A percentile compares a stretch with the other conserved stretches of the same genome.
Conservation (phyloP, 306 rosid genomes). For the Chamaecrista fasciculata region DNA sequence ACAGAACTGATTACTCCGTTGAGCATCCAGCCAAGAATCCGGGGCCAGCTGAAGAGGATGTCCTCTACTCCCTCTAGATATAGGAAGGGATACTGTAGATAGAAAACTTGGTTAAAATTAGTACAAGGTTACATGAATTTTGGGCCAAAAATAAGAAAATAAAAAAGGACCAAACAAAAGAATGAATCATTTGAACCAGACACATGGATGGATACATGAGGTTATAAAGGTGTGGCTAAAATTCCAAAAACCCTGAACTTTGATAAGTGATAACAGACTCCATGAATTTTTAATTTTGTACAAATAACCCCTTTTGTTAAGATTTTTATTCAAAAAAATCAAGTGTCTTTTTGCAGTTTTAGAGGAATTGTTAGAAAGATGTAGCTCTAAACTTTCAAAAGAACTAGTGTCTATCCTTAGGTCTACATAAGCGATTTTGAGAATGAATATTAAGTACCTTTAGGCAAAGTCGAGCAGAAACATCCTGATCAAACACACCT, state of each 20-base stretch:
- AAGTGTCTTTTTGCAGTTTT: too few species aligned
- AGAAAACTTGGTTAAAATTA: constrained; percentile 9
- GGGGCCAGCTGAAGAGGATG: constrained; percentile 73
- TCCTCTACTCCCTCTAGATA: constrained; percentile 71
- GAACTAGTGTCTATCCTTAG: background rate
- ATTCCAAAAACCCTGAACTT: too few species aligned
- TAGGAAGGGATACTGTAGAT: constrained; percentile 58
- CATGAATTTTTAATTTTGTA: background rate
- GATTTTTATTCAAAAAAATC: too few species aligned
- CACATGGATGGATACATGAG: background rate
- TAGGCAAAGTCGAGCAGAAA: constrained; percentile 71
- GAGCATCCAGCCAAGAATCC: constrained; percentile 71
- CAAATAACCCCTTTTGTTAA: too few species aligned
- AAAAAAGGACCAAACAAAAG: background rate
- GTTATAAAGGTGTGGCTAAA: background rate
- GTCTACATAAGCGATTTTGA: constrained; percentile 8
- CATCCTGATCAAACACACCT: constrained; percentile 91
- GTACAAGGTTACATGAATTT: constrained; percentile 6
- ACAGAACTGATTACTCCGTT: constrained; percentile 71
- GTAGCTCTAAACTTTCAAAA: background rate
- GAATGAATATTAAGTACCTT: constrained; percentile 46
- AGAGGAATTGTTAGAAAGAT: background rate
- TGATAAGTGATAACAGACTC: background rate
- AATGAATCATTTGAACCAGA: background rate
- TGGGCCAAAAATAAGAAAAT: background rate